These are phyloP conservation scores for Magnolia officinalis DNA, from an alignment of 164 flowering plant genomes.

Conservation along the genomic window DNA sequence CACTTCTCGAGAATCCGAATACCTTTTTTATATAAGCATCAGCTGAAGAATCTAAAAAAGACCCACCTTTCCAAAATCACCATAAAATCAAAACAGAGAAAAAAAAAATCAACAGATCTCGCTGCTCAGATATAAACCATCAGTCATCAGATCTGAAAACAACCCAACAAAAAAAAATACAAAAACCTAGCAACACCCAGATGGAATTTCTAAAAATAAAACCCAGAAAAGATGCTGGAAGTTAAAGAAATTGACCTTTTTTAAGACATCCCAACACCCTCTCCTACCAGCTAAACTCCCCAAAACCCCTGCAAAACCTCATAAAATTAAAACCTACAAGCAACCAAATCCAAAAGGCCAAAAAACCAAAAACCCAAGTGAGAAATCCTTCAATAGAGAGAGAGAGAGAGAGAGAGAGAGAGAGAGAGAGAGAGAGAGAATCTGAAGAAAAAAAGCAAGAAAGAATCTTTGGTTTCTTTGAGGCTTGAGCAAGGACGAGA, in stretches of 20 bases:
- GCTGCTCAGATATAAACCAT: slow-evolving; percentile 7
- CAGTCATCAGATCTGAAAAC: neutral
- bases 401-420: neutral
- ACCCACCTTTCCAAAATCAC: slow-evolving; percentile 29
- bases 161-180: slow-evolving; percentile 15
- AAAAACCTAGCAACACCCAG: slow-evolving; percentile 11
- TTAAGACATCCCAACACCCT: neutral
- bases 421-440: neutral
- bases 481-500: neutral
- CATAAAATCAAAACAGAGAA: slow-evolving; percentile 17
- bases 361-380: neutral
- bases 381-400: neutral
- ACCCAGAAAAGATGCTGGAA: neutral
- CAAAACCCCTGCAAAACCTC: neutral
- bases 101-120: slow-evolving; percentile 20
- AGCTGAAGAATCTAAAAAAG: slow-evolving; percentile 42
- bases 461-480: neutral
- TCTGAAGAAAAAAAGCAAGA: neutral
- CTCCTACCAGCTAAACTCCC: neutral
- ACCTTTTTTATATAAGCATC: slow-evolving; percentile 18
- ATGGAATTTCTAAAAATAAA: slow-evolving; percentile 5
- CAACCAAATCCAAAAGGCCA: neutral
- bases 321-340: neutral
- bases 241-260: neutral
- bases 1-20: slow-evolving; percentile 28